Conservation (phyloP, 163 green algal species). For the Picocystis sp. region DNA sequence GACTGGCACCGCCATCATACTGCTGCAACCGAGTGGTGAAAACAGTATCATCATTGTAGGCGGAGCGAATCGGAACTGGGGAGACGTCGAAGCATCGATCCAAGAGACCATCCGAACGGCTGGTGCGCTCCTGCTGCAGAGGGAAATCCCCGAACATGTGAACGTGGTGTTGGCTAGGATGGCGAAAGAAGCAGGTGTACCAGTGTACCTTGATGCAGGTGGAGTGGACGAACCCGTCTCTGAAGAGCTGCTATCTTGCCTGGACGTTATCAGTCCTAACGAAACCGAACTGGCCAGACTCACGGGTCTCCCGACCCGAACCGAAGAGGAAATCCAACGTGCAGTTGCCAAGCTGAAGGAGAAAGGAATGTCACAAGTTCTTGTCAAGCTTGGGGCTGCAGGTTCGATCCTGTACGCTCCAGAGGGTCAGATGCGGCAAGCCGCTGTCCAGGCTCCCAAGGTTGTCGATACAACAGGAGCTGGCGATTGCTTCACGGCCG, state of each 20-base stretch:
- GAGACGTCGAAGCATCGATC: conserved; percentile 33
- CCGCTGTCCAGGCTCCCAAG: conserved; percentile 20
- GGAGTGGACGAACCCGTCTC: conserved; percentile 54
- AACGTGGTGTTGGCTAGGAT: conserved; percentile 40
- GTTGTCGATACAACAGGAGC: conserved; percentile 85
- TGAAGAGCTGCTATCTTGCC: conserved; percentile 38
- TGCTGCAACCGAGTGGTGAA: conserved; percentile 64
- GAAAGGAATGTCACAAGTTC: conserved; percentile 36
- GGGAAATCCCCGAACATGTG: conserved; percentile 70
- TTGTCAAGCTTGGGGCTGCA: conserved; percentile 69
- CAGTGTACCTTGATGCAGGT: conserved; percentile 68
- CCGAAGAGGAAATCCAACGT: conserved; percentile 19
- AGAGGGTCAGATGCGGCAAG: conserved; percentile 21
- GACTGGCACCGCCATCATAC: conserved; percentile 64
- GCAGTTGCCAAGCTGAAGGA: conserved; percentile 25
- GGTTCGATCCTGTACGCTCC: conserved; percentile 45
- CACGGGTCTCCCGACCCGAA: conserved; percentile 39
- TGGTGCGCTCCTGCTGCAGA: conserved; percentile 65
- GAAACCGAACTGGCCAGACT: conserved; percentile 77
- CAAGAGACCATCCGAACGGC: conserved; percentile 38
- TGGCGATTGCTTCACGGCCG: conserved; percentile 84
- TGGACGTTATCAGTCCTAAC: conserved; percentile 65
- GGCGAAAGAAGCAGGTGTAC: conserved; percentile 24
- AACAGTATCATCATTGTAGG: conserved; percentile 88
- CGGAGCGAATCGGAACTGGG: conserved; percentile 43